A percentile compares a stretch with the other conserved stretches of the same genome.
phyloP scores from a whole-genome alignment of 208 protist species.

The Trypanosoma theileri region DNA sequence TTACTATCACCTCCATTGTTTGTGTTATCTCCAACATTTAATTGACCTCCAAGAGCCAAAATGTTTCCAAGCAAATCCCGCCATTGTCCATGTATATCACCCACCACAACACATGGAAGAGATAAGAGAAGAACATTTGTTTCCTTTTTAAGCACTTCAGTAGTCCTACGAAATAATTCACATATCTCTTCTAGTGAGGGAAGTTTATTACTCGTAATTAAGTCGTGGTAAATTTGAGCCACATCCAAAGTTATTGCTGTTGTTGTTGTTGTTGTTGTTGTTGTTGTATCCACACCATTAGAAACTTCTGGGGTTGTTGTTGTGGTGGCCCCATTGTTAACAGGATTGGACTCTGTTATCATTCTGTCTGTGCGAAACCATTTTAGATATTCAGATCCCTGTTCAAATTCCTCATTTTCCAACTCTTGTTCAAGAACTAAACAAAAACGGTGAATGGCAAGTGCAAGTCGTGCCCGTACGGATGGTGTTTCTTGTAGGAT shows the following conservation, averaged over 20 bases:
- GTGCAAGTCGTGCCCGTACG: constrained; percentile 61
- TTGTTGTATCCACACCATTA: neutral
- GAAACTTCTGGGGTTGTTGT: neutral
- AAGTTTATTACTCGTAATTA: constrained; percentile 49
- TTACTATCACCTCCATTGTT: neutral
- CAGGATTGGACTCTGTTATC: no score
- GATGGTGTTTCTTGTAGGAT: constrained; percentile 45
- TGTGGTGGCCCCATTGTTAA: neutral
- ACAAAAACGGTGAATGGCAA: constrained; percentile 79
- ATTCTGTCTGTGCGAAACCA: constrained; percentile 21
- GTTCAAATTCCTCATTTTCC: constrained; percentile 67
- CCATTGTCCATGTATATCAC: constrained; percentile 88
- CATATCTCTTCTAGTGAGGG: constrained; percentile 76
- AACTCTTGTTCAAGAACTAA: constrained; percentile 60
- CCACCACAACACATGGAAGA: constrained; percentile 89
- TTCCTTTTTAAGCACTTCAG: constrained; percentile 85
- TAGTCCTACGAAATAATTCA: constrained; percentile 68
- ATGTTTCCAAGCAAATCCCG: constrained; percentile 70
- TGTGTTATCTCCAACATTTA: constrained; percentile 19
- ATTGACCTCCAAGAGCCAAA: constrained; percentile 60
- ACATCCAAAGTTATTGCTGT: constrained; percentile 55
- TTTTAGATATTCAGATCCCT: constrained; percentile 47
- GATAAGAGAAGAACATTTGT: constrained; percentile 96
- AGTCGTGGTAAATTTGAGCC: constrained; percentile 50
- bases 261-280: neutral